Base-by-base conservation (phyloP, 1,284 basidiomycete species). In the Peniophora sp. region DNA sequence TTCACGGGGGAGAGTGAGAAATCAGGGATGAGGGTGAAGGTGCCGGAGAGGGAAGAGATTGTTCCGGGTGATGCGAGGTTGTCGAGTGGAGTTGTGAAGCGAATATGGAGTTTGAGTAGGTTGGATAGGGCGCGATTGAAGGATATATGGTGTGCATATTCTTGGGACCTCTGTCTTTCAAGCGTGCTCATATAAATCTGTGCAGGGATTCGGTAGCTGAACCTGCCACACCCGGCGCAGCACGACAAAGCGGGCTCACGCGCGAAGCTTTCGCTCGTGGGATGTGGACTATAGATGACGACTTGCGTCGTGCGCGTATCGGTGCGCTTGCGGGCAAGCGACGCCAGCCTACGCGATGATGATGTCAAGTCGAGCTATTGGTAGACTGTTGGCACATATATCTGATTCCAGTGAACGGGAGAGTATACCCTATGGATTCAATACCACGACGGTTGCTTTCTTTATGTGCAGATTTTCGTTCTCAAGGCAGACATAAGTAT, bases 201-300 rank as follows among this genome's bases (percentile, higher is more conserved):
- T 22, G 10, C 20, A 45, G 44, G 44, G 23, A 45, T 20, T n/a
- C 27, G 24, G 22, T 45, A 22, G 9, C 20, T n/a, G 17, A 22
- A 14, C 22, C 44, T 20, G 34, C 11, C 38, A 11, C 48, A 20
- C 53, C 86, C 88, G 89, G 69, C 69, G 47, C 84, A 86, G 58
- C 85, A 81, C 58, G 86, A 90, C 60, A 65, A 76, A 2, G 67
- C 9, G 64, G 69, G 23, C 70, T 91, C 12, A 77, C 81, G 56
- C 69, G 77, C 3, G 85, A 86, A 10, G 69, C 69, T 16, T 92
- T 92, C 59, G 75, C 80, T 25, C 75, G 72, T 52, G 89, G 87
- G 38, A 89, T 90, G 86, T 89, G 86, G 86, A 75, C 79, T 19
- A 87, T 92, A 35, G 89, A 92, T 65, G 87, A 90, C 63, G 88